Conservation (phyloP, 306 rosid genomes). For the Notholithocarpus densiflorus region DNA sequence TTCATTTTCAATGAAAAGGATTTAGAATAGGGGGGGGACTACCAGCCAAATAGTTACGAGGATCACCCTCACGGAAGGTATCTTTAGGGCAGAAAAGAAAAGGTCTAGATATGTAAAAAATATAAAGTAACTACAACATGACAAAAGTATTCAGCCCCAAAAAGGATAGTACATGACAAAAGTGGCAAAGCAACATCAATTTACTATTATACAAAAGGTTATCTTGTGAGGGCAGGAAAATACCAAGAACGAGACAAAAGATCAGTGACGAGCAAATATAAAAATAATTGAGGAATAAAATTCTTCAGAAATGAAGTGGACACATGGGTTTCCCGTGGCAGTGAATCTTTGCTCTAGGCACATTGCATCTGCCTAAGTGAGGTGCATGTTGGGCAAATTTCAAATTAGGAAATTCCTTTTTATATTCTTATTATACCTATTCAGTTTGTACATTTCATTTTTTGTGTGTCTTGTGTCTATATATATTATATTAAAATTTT, state of each 20-base stretch:
- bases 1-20: not conserved
- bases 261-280: not conserved
- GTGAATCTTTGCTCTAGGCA: too few species aligned
- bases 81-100: conserved; percentile 26
- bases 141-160: too few species aligned
- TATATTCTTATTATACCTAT: too few species aligned
- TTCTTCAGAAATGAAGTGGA: not conserved
- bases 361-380: too few species aligned
- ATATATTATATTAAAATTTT: too few species aligned
- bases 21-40: conserved; percentile 10
- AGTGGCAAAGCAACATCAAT: not conserved
- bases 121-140: not conserved
- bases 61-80: conserved; percentile 26
- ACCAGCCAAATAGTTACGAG: conserved; percentile 21
- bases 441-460: too few species aligned
- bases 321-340: too few species aligned
- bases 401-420: too few species aligned
- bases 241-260: not conserved
- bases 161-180: not conserved
- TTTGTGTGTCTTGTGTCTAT: too few species aligned
- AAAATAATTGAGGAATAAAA: not conserved
- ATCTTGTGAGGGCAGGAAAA: not conserved
- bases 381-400: too few species aligned
- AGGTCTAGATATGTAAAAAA: conserved; percentile 17
- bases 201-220: not conserved